Evolutionary conservation across 441 rosid genomes (phyloP).

Genomic region (Adansonia gregorii): DNA sequence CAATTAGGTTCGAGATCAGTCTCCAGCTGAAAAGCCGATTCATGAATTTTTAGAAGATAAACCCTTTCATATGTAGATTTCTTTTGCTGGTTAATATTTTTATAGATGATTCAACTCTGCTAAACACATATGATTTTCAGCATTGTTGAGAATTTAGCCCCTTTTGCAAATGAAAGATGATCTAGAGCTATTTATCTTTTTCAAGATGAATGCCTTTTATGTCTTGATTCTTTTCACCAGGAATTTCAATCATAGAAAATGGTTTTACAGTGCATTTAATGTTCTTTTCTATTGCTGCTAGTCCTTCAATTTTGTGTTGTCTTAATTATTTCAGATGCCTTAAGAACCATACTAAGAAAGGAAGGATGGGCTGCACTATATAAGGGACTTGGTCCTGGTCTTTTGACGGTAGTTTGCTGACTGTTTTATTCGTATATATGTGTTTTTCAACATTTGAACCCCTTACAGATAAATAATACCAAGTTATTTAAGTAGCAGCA

Average conservation of each 20-base stretch:
- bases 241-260: constrained; percentile 12
- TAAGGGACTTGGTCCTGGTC: constrained; percentile 81
- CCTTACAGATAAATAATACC: constrained; percentile 15
- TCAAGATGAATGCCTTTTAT: neutral
- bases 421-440: constrained; percentile 16
- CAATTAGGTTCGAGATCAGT: constrained; percentile 11
- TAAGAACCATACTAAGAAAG: constrained; percentile 84
- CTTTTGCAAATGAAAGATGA: neutral
- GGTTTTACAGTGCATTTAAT: neutral
- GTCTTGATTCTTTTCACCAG: neutral
- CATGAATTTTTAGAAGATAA: neutral
- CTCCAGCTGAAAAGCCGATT: neutral
- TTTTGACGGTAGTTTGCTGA: constrained; percentile 65
- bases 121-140: neutral
- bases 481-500: constrained; percentile 1
- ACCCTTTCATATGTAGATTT: neutral
- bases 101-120: neutral
- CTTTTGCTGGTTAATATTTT: constrained; percentile 7
- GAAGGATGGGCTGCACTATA: constrained; percentile 90
- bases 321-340: constrained; percentile 60
- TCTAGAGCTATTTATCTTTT: neutral
- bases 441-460: constrained; percentile 1
- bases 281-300: constrained; percentile 5
- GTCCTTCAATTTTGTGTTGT: constrained; percentile 23
- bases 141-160: neutral